These are phyloP conservation scores for Kodamaea suecica DNA, from an alignment of 1,139 yeast species.

Conservation along the genomic window DNA sequence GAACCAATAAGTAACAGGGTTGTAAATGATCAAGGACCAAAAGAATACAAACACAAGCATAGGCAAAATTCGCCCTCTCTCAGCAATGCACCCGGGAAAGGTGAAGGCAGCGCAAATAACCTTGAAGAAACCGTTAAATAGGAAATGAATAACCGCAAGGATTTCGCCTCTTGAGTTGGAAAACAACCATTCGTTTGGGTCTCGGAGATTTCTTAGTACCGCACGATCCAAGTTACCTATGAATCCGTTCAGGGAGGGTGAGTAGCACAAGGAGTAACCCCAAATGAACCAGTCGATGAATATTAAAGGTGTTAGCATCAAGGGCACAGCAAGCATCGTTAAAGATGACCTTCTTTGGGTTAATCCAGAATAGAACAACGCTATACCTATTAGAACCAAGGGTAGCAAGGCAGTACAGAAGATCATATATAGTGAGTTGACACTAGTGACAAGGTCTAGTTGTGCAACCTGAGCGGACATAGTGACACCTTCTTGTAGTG, in stretches of 20 bases:
- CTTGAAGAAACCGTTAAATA: constrained; percentile 52
- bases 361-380: constrained; percentile 56
- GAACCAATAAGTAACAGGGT: constrained; percentile 64
- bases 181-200: constrained; percentile 22
- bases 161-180: constrained; percentile 40
- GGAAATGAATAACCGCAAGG: constrained; percentile 38
- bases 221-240: constrained; percentile 48
- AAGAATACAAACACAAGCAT: constrained; percentile 49
- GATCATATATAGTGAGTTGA: constrained; percentile 40
- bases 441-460: constrained; percentile 19
- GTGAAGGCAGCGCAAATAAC: constrained; percentile 52
- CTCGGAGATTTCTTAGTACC: constrained; percentile 37
- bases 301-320: constrained; percentile 40
- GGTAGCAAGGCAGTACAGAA: constrained; percentile 35
- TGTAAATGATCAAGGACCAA: constrained; percentile 59
- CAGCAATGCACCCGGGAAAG: constrained; percentile 57
- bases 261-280: constrained; percentile 55
- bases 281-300: constrained; percentile 56
- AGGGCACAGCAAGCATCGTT: constrained; percentile 51
- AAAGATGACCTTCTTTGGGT: constrained; percentile 56
- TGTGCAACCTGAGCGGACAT: constrained; percentile 9
- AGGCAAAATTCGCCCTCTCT: constrained; percentile 55
- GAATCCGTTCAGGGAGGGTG: constrained; percentile 39
- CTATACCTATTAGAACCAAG: constrained; percentile 40
- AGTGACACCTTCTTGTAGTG: too few relatives aligned